phyloP scores from a whole-genome alignment of 2,329 filamentous ascomycete species.

The Eurotiales sp. region DNA sequence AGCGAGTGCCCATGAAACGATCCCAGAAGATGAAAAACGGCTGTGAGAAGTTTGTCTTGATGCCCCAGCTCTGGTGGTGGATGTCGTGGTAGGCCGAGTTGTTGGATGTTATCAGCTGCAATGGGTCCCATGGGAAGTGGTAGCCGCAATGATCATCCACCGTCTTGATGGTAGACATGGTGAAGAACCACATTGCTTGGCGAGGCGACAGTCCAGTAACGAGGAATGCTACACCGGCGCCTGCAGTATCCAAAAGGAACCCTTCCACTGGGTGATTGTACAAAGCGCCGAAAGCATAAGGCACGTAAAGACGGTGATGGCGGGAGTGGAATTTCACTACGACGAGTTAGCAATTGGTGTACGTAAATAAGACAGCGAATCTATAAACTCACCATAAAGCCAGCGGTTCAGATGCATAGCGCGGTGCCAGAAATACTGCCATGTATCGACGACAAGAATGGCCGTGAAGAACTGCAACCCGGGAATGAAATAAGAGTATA shows the following conservation, averaged over 20 bases:
- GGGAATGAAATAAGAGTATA: conserved; percentile 78
- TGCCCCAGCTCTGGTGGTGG: conserved; percentile 98
- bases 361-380: neutral
- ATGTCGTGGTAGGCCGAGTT: conserved; percentile 97
- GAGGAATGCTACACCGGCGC: conserved; percentile 80
- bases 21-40: conserved; percentile 92
- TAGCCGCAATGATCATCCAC: conserved; percentile 98
- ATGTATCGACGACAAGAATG: conserved; percentile 79
- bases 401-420: conserved; percentile 97
- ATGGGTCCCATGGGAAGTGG: conserved; percentile 87
- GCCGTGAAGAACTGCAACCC: conserved; percentile 71
- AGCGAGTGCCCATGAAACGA: conserved; percentile 72
- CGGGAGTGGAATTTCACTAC: conserved; percentile 84
- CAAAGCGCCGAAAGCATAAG: conserved; percentile 92
- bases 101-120: conserved; percentile 89
- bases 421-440: conserved; percentile 97
- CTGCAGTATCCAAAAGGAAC: conserved; percentile 86
- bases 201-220: conserved; percentile 75
- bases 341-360: conserved; percentile 16
- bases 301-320: conserved; percentile 95
- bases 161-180: conserved; percentile 86
- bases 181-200: conserved; percentile 87
- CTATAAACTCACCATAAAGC: conserved; percentile 75
- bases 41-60: conserved; percentile 63
- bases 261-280: conserved; percentile 97